Conservation (phyloP, 768 basidiomycete species). For the Leccinum uliginosum region DNA sequence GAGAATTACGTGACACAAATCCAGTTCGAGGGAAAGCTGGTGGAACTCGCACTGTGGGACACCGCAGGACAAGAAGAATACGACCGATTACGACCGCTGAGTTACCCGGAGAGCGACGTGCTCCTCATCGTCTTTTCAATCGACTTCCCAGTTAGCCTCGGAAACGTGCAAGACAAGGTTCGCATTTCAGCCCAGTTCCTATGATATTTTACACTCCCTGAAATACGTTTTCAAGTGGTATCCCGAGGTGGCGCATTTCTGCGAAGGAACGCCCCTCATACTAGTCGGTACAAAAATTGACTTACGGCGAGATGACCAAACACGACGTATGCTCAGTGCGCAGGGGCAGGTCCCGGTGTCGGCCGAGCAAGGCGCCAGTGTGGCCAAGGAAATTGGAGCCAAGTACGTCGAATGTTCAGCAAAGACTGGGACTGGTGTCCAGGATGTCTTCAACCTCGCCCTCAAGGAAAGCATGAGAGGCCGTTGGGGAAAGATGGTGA, state of each 20-base stretch:
- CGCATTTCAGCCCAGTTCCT: conserved; percentile 16
- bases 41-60: conserved; percentile 98
- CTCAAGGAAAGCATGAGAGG: conserved; percentile 85
- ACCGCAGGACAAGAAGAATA: conserved; percentile 98
- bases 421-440: conserved; percentile 85
- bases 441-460: conserved; percentile 88
- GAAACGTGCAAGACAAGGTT: conserved; percentile 88
- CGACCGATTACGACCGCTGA: conserved; percentile 79
- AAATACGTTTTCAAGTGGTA: conserved; percentile 61
- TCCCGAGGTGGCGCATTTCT: conserved; percentile 90
- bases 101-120: conserved; percentile 85
- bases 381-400: conserved; percentile 91
- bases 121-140: conserved; percentile 93
- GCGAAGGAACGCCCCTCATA: conserved; percentile 83
- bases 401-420: conserved; percentile 93
- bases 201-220: conserved; percentile 3
- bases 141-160: conserved; percentile 88
- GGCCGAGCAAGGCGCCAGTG: conserved; percentile 73
- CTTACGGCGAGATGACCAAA: conserved; percentile 79
- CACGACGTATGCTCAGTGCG: conserved; percentile 82
- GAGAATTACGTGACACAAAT: conserved; percentile 92
- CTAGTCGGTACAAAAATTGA: conserved; percentile 95
- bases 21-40: conserved; percentile 78
- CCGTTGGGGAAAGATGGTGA: conserved; percentile 68
- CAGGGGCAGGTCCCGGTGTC: conserved; percentile 84